A percentile compares a stretch with the other conserved stretches of the same genome.
phyloP scores from a whole-genome alignment of 2,329 filamentous ascomycete genomes.

The Phyllosticta capitalensis region DNA sequence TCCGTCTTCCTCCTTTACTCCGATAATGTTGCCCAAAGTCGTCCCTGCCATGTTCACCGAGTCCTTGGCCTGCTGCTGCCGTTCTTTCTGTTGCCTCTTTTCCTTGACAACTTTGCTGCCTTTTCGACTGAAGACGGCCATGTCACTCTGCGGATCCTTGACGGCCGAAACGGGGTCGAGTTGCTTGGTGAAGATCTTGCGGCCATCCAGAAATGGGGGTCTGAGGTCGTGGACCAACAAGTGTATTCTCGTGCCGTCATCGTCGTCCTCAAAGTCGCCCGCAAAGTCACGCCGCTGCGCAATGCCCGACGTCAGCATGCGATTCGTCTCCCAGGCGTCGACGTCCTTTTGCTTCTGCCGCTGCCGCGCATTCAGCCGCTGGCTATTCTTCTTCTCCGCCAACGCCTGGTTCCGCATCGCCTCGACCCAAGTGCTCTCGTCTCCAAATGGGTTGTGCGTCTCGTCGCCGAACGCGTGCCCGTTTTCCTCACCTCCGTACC shows the following conservation, averaged over 20 bases:
- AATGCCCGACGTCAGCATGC: slow-evolving; percentile 93
- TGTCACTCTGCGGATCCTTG: slow-evolving; percentile 88
- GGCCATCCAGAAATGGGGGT: slow-evolving; percentile 88
- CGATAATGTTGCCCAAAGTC: slow-evolving; percentile 87
- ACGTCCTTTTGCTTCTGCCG: slow-evolving; percentile 87
- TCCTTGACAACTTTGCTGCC: slow-evolving; percentile 91
- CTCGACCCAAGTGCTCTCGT: slow-evolving; percentile 63
- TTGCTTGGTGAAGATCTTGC: slow-evolving; percentile 95
- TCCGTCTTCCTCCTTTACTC: slow-evolving; percentile 79
- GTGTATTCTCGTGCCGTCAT: slow-evolving; percentile 82
- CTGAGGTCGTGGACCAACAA: slow-evolving; percentile 86
- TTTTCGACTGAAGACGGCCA: slow-evolving; percentile 96
- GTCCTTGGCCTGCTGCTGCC: slow-evolving; percentile 88
- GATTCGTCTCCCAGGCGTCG: slow-evolving; percentile 97
- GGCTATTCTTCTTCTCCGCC: slow-evolving; percentile 69
- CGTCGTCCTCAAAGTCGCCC: slow-evolving; percentile 78
- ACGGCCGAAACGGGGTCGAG: slow-evolving; percentile 90
- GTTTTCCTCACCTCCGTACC: slow-evolving; percentile 82
- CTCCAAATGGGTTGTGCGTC: slow-evolving; percentile 80
- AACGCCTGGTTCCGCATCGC: slow-evolving; percentile 64
- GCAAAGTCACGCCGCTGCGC: slow-evolving; percentile 79
- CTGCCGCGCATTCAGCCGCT: slow-evolving; percentile 60
- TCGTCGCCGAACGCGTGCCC: slow-evolving; percentile 85
- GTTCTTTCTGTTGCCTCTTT: slow-evolving; percentile 80
- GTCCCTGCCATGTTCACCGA: slow-evolving; percentile 91